Evolutionary conservation across 345 rosid species (phyloP).

Genomic region (Euphorbia pulcherrima): DNA sequence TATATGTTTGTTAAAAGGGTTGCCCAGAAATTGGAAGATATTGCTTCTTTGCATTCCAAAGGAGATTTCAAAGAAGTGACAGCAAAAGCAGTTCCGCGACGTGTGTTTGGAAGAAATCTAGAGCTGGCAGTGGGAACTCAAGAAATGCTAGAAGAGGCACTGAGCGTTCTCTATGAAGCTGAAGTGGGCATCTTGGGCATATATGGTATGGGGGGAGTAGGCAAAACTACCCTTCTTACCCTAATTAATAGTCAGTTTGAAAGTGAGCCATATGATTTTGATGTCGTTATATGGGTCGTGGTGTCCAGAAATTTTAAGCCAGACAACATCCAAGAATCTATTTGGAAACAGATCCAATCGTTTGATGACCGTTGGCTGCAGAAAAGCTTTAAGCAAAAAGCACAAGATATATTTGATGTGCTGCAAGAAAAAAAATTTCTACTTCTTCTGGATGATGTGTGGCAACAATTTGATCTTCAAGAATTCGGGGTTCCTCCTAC

Average conservation of each 20-base stretch:
- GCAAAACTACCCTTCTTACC: constrained; percentile 1
- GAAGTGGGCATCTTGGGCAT: neutral
- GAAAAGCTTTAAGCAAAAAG: constrained; percentile 12
- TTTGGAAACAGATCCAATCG: constrained; percentile 34
- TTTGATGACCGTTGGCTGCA: constrained; percentile 23
- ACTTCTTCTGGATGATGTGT: constrained; percentile 16
- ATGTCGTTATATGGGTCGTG: neutral
- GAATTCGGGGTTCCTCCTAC: neutral
- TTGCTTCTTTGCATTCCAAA: neutral
- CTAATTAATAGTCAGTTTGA: neutral
- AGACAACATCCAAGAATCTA: constrained; percentile 35
- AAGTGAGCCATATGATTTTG: neutral
- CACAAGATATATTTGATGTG: neutral
- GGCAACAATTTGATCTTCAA: neutral
- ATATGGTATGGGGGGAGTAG: neutral
- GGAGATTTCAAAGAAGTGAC: neutral
- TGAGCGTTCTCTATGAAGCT: neutral
- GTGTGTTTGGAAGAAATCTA: neutral
- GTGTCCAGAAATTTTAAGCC: constrained; percentile 9
- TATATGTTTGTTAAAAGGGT: neutral
- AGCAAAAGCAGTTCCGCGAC: neutral
- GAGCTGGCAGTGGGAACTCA: neutral
- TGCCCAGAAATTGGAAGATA: neutral
- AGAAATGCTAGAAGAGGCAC: neutral
- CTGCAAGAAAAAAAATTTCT: neutral